Base-by-base conservation (phyloP, 805 yeast genomes). In the Candida jianshihensis region DNA sequence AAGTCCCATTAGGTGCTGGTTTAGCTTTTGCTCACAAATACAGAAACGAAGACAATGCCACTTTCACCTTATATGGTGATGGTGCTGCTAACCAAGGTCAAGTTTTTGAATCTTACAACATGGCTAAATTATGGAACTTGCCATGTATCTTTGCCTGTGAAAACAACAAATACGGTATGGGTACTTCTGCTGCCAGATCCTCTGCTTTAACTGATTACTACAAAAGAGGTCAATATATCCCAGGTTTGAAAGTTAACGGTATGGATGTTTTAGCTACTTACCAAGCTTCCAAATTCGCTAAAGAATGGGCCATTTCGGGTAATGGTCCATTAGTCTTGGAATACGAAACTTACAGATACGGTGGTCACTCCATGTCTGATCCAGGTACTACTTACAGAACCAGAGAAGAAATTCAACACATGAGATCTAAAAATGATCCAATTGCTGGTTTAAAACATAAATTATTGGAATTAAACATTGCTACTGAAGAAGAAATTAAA, bases 351-450 rank as follows among this genome's bases (percentile, higher is more conserved):
- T 92, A 92, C 73, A 84, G 98, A 76, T 92, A 92, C 65, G 97
- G 97, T 73, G 98, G 98, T 66, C 98, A 92, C 79, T 92, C 98
- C 53, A 92, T 92, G 97, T 90, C 97, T 52, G 98, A 92, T 70
- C 98, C 98, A 58, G 98, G 98, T 76, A 92, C 98, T 65, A 92
- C 98, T 50, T 92, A 92, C 81, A 84, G 98, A 79, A 92, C 98
- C 61, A 89, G 98, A 75, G 98, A 92, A 71, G 98, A 92, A 73
- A 92, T 92, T 53, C 97, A 89, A 72, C 90, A 90, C 73, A 89
- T 92, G 97, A 85, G 98, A 75, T 87, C 97, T 30, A 84, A 87
- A 74, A 88, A 84, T 64, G 98, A 92, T 66, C 97, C 97, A 54
- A 87, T 92, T 64, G 89, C 95, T 39, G 97, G 97, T 52, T 78